Percentiles rank a stretch among this genome's conserved stretches.
Evolutionary conservation across 2,329 filamentous ascomycete genomes (phyloP).

Genomic region (Ramularia endophylla): DNA sequence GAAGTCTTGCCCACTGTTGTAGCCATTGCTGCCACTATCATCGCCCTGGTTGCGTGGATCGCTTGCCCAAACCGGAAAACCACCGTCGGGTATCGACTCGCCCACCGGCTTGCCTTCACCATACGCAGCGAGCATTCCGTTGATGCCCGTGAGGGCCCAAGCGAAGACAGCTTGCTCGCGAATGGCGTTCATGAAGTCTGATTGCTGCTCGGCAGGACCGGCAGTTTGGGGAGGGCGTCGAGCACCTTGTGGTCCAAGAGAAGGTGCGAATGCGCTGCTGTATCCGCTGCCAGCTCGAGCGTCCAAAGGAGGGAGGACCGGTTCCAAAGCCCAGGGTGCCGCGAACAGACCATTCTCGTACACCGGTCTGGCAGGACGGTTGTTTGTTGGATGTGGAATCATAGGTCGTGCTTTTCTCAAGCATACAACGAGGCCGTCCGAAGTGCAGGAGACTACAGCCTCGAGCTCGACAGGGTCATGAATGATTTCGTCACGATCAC

Average conservation of each 20-base stretch:
- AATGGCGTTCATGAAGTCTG: constrained; percentile 71
- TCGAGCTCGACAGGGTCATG: constrained; percentile 73
- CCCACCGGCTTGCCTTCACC: constrained; percentile 56
- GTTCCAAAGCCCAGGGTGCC: constrained; percentile 70
- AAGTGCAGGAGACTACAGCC: constrained; percentile 86
- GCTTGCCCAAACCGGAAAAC: constrained; percentile 55
- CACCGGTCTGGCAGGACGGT: constrained; percentile 38
- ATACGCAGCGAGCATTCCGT: constrained; percentile 64
- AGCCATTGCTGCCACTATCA: constrained; percentile 5
- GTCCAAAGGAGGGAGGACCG: constrained; percentile 46
- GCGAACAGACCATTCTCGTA: constrained; percentile 65
- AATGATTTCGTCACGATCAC: constrained; percentile 25
- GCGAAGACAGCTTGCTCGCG: constrained; percentile 83
- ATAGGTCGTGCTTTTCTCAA: constrained; percentile 67
- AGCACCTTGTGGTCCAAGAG: constrained; percentile 30
- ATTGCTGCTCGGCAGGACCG: constrained; percentile 46
- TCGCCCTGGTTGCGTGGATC: constrained; percentile 16
- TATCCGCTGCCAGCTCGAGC: constrained; percentile 26
- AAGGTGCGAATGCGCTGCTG: constrained; percentile 31
- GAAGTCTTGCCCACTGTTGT: constrained; percentile 6
- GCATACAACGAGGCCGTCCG: constrained; percentile 78
- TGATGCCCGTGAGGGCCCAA: constrained; percentile 76
- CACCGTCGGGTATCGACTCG: constrained; percentile 57
- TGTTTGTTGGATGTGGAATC: constrained; percentile 52
- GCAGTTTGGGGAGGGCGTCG: too few species aligned